phyloP scores from a whole-genome alignment of 805 yeast species.

The Cyberlindnera veronae region DNA sequence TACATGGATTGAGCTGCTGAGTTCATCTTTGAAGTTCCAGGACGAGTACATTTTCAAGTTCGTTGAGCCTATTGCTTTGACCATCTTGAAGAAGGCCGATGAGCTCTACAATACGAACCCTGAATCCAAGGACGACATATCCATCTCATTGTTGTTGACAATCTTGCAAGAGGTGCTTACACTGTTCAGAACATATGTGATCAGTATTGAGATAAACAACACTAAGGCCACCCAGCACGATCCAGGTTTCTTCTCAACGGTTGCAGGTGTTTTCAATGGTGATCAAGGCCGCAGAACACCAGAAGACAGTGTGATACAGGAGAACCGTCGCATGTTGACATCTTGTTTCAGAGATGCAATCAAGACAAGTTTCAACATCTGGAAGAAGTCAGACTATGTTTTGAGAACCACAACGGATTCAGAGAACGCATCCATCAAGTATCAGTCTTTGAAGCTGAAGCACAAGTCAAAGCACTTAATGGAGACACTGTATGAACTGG shows the following conservation, averaged over 20 bases:
- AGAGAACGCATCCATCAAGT: conserved; percentile 36
- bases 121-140: conserved; percentile 36
- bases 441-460: conserved; percentile 58
- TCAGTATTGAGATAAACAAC: conserved; percentile 49
- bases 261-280: conserved; percentile 74
- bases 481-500: conserved; percentile 61
- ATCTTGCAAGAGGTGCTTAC: conserved; percentile 68
- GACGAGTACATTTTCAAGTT: conserved; percentile 26
- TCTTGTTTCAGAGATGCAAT: conserved; percentile 62
- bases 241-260: conserved; percentile 50
- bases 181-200: conserved; percentile 31
- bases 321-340: conserved; percentile 19
- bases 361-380: conserved; percentile 52
- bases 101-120: conserved; percentile 16
- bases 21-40: conserved; percentile 22
- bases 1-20: conserved; percentile 21
- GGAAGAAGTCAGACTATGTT: conserved; percentile 63
- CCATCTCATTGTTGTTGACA: conserved; percentile 42
- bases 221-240: conserved; percentile 38
- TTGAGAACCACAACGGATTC: conserved; percentile 16
- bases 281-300: conserved; percentile 40
- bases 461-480: conserved; percentile 64
- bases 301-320: conserved; percentile 6
- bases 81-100: conserved; percentile 23
- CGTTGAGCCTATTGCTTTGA: conserved; percentile 22